phyloP scores from a whole-genome alignment of 768 basidiomycete species.

The Epithele typhae region DNA sequence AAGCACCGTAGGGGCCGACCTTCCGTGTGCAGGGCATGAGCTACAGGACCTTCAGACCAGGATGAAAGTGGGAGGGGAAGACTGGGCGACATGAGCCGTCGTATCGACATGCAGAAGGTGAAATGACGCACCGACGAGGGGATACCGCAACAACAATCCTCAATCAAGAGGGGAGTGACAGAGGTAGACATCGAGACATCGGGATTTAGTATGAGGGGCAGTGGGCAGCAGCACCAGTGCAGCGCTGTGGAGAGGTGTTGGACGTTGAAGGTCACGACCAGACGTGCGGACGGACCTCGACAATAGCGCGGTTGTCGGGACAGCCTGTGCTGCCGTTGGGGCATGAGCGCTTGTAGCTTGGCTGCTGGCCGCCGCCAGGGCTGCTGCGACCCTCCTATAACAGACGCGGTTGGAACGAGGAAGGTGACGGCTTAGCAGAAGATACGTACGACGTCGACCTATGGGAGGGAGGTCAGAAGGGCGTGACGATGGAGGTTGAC shows the following conservation, averaged over 20 bases:
- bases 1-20: too few relatives aligned
- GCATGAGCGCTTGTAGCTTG: not conserved
- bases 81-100: too few relatives aligned
- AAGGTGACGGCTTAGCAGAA: too few relatives aligned
- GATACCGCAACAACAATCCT: too few relatives aligned
- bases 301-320: not conserved
- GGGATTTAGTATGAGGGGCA: too few relatives aligned
- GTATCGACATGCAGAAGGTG: too few relatives aligned
- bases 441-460: conserved; percentile 9
- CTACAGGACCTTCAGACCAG: not conserved
- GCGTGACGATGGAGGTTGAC: not conserved
- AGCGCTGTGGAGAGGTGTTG: too few relatives aligned
- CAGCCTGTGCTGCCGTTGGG: not conserved
- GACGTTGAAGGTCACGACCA: too few relatives aligned
- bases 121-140: too few relatives aligned
- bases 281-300: not conserved
- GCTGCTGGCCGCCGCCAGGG: not conserved
- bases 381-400: not conserved
- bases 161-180: too few relatives aligned
- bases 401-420: not conserved
- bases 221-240: too few relatives aligned
- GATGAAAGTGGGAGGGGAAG: not conserved
- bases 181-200: too few relatives aligned
- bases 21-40: not conserved
- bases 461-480: not conserved